Evolutionary conservation across 2,329 filamentous ascomycete species (phyloP), one percentile per base, ranked within the genome.

Genomic region (Sporothrix luriei): DNA sequence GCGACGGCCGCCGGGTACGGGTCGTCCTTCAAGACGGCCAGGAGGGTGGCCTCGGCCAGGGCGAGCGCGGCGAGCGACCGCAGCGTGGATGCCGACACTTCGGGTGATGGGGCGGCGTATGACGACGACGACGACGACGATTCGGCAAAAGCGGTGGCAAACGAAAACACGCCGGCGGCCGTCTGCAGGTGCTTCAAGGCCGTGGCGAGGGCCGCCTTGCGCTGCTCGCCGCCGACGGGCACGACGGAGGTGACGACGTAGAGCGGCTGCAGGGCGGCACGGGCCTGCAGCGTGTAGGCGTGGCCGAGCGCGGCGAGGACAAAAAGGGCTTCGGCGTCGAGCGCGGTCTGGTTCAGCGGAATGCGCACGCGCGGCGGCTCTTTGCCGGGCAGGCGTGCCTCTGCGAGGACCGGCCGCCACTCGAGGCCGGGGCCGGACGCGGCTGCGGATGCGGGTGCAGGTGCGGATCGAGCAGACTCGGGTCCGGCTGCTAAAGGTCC

Each of bases 11-110:
- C 89, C 0, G 94, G 91, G 76, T 97, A 98, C 0, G 94, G 93
- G 76, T 99, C 95, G 77, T 98, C 94, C 75, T 98, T 98, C 65
- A 97, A 79, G 0, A 98, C 93, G 0, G 93, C 93, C 1, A 97
- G 86, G 1, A 98, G 84, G 0, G 94, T 97, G 0, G 94, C 94
- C 79, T 97, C 94, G 1, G 94, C 93, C 43, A 95, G 84, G 0
- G 92, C 88, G 3, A 97, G 83, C 13, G 84, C 85, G 3, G 87
- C 82, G 69, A 91, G 84, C 0, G 84, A 87, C 67, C 84, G 82
- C 19, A 85, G 80, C 9, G 82, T 84, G 1, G 84, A 76, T 7
- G 85, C 83, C 1, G 83, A 76, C 24, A 89, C 82, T 75, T 90
- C 87, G 3, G 82, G 40, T 3, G 11, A 43, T 11, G 40, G 40